Evolutionary conservation across 176 grass and related monocot genomes (phyloP), one percentile per base, ranked within the genome.

Genomic region (Musa schizocarpa): DNA sequence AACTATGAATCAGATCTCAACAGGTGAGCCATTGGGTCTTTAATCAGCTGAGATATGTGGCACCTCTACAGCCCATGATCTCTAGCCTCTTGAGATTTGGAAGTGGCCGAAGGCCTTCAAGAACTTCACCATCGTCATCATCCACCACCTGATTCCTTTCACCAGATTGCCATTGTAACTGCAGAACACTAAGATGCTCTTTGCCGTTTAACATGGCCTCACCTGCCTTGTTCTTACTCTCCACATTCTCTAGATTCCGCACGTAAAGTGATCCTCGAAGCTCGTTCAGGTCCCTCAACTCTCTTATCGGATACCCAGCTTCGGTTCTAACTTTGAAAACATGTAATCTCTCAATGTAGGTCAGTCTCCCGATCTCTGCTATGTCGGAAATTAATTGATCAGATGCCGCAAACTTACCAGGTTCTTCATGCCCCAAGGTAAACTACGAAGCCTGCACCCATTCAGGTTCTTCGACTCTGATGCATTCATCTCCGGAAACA

Each of bases 321-420:
- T 74, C 53, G 29, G 53, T 61, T 58, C n/a, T 61, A 26, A 62
- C 48, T 67, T 62, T 17, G 65, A 86, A 86, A 23, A 55, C 23
- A 50, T 67, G 6, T 78, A 77, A 72, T 25, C 50, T 53, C 62
- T 81, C 79, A 54, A 79, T 65, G 50, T 50, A 48, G 43, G 17
- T 80, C 58, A 85, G 62, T 22, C 57, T 85, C 14, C 81, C 81
- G 58, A 83, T 80, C 52, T 34, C 76, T 72, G 55, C 8, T 53
- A 81, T 80, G 24, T 11, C 16, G 52, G 69, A 74, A 19, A 82
- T 19, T 27, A 19, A 63, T 24, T 65, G 62, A 25, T 71, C 65
- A 83, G 73, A 22, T 22, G 22, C 70, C 77, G 54, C 71, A 82
- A 66, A 23, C 24, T 24, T 24, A 24, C 24, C 24, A 24, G 24